Conservation (phyloP, 305 asterid species). For the Withania somnifera region DNA sequence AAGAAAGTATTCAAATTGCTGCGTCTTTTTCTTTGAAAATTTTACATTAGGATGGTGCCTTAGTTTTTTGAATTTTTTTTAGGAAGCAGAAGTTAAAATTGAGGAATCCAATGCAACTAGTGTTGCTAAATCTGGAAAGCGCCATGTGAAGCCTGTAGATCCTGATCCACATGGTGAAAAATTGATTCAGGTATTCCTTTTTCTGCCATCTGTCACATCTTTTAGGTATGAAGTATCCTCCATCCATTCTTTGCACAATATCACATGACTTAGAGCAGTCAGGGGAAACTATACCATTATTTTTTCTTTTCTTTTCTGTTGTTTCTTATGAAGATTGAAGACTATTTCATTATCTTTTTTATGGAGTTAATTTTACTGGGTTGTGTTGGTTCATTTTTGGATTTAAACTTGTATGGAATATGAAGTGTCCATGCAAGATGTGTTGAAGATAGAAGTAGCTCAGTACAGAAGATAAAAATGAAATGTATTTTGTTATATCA, state of each 20-base stretch:
- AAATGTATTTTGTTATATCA: not conserved
- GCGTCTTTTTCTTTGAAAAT: slow-evolving; percentile 9
- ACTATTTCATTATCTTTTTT: not conserved
- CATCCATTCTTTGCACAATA: not conserved
- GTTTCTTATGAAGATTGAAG: no score
- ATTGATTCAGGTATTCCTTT: slow-evolving; percentile 57
- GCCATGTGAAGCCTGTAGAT: slow-evolving; percentile 74
- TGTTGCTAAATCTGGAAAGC: slow-evolving; percentile 73
- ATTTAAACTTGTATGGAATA: not conserved
- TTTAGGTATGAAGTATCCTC: not conserved
- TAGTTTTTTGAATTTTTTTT: slow-evolving; percentile 18
- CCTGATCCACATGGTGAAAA: slow-evolving; percentile 94
- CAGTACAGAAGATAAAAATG: not conserved
- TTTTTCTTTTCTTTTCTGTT: not conserved
- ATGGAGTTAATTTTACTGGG: not conserved
- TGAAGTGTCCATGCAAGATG: not conserved
- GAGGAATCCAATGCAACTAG: slow-evolving; percentile 63
- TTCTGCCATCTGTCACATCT: not conserved
- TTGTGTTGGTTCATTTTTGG: not conserved
- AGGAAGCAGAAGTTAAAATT: slow-evolving; percentile 85
- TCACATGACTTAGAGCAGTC: not conserved
- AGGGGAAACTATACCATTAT: not conserved
- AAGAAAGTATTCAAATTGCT: slow-evolving; percentile 52
- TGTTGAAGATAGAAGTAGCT: not conserved
- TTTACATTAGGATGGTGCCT: not conserved